These are phyloP conservation scores for Capillidium rhysosporum DNA, from an alignment of 371 early-diverging fungal genomes.

Conservation along the genomic window DNA sequence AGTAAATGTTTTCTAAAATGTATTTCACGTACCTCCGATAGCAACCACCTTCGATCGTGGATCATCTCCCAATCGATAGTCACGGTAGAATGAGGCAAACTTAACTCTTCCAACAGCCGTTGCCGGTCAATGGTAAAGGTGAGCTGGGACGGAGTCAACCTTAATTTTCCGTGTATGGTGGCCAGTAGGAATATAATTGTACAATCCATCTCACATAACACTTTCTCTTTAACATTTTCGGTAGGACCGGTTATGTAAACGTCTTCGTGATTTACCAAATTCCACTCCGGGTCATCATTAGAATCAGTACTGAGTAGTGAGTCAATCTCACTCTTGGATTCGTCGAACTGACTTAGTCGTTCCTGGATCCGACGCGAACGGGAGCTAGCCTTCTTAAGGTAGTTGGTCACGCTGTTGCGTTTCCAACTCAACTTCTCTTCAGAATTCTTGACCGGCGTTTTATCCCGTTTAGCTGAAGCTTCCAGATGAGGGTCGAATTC, in stretches of 20 bases:
- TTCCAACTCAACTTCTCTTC: neutral
- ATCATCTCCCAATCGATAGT: slow-evolving; percentile 16
- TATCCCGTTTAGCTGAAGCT: slow-evolving; percentile 25
- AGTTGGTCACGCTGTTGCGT: neutral
- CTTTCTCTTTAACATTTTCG: slow-evolving; percentile 2
- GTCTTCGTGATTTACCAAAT: slow-evolving; percentile 9
- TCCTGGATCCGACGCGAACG: slow-evolving; percentile 1
- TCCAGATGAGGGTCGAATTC: slow-evolving; percentile 26
- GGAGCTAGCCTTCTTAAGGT: slow-evolving; percentile 1
- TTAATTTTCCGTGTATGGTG: slow-evolving; percentile 23
- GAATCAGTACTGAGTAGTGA: neutral
- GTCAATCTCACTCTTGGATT: neutral
- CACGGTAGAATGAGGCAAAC: slow-evolving; percentile 9
- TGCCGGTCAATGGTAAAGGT: slow-evolving; percentile 19
- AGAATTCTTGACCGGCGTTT: slow-evolving; percentile 8
- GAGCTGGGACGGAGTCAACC: slow-evolving; percentile 18
- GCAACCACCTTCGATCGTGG: slow-evolving; percentile 26
- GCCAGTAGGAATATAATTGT: slow-evolving; percentile 27
- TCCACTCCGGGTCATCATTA: slow-evolving; percentile 13
- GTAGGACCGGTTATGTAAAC: neutral
- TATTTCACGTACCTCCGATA: slow-evolving; percentile 24
- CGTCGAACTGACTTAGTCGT: neutral
- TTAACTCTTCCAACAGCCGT: slow-evolving; percentile 9
- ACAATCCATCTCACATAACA: slow-evolving; percentile 18
- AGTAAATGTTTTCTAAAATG: slow-evolving; percentile 35